These are phyloP conservation scores for Fusarium sp. DNA, from an alignment of 2,329 filamentous ascomycete species.

Conservation along the genomic window DNA sequence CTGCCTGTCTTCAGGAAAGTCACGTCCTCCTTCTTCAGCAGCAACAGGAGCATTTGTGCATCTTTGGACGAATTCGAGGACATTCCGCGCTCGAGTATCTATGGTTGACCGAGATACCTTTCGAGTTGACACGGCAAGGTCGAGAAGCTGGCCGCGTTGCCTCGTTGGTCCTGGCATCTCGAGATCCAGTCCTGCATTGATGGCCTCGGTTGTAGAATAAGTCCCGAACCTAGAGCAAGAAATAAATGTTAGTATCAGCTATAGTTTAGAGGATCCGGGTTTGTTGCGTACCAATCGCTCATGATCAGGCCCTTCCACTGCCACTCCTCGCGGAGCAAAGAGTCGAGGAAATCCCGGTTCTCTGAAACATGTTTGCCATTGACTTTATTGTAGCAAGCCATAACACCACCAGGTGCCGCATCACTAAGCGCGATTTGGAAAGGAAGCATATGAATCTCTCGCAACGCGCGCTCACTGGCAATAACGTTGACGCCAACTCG, in stretches of 20 bases:
- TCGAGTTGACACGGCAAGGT: background rate
- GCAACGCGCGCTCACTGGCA: background rate
- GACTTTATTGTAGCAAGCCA: background rate
- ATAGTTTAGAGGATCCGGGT: accelerated
- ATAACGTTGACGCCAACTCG: background rate
- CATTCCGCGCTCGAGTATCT: background rate
- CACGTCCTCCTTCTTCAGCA: background rate
- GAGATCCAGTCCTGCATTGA: background rate
- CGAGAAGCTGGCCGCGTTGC: background rate
- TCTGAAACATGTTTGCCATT: background rate
- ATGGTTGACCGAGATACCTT: background rate
- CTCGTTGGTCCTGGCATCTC: background rate
- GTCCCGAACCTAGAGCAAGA: background rate
- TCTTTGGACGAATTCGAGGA: background rate
- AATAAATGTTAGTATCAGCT: background rate
- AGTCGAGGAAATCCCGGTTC: background rate
- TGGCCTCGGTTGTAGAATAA: background rate
- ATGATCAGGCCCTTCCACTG: background rate
- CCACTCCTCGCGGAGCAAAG: background rate
- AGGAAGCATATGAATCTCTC: background rate
- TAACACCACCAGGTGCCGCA: background rate
- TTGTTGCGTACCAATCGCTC: background rate
- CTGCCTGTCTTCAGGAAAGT: background rate
- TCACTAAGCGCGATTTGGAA: background rate
- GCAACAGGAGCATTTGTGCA: background rate